phyloP scores from a whole-genome alignment of 2,329 filamentous ascomycete species.

The Trichoderma citrinoviride region DNA sequence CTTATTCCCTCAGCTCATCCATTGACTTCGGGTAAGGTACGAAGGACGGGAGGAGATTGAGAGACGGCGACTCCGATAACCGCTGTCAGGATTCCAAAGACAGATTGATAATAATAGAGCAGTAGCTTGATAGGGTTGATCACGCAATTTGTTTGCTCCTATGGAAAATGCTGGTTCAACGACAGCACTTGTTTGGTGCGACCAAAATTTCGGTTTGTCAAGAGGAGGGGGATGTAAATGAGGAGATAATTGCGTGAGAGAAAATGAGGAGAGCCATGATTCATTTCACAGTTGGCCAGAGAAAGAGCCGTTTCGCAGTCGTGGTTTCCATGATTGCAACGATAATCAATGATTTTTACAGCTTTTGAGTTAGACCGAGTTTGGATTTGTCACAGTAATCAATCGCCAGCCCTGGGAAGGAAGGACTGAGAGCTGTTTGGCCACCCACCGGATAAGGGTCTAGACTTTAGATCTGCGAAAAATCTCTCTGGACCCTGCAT shows the following conservation, averaged over 20 bases:
- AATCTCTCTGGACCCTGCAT: slow-evolving; percentile 9
- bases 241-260: neutral
- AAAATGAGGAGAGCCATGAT: neutral
- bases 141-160: slow-evolving; percentile 14
- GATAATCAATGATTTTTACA: neutral
- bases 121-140: slow-evolving; percentile 1
- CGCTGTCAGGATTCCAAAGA: neutral
- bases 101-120: neutral
- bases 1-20: neutral
- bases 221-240: neutral
- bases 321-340: slow-evolving; percentile 1
- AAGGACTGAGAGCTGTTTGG: neutral
- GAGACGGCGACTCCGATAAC: neutral
- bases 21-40: neutral
- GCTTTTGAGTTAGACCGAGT: neutral
- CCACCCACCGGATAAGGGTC: slow-evolving; percentile 2
- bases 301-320: slow-evolving; percentile 2
- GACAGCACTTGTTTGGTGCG: neutral
- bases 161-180: neutral
- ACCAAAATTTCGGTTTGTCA: neutral
- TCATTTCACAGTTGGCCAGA: neutral
- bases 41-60: neutral
- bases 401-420: neutral
- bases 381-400: slow-evolving; percentile 2
- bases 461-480: slow-evolving; percentile 11